Conservation (phyloP, 2,329 filamentous ascomycete genomes). For the Cercospora zeina region DNA sequence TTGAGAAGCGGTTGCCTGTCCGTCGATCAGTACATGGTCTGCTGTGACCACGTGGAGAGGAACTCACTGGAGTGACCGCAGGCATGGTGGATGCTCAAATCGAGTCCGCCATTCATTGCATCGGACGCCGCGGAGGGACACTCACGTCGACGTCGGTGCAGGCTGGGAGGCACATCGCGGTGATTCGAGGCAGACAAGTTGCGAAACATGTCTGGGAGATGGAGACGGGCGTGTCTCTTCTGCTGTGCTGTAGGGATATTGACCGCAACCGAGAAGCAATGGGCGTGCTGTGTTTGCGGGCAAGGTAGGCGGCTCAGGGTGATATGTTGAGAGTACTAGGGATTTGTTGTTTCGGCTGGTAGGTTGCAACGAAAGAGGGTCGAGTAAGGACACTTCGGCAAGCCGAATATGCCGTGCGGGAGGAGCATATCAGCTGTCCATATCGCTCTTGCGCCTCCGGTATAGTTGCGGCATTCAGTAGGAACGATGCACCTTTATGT, state of each 20-base stretch:
- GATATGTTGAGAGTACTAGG: not conserved
- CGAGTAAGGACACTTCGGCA: constrained; percentile 5
- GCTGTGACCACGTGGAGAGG: not conserved
- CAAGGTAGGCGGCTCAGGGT: constrained; percentile 15
- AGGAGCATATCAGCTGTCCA: not conserved
- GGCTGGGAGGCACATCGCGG: constrained; percentile 12
- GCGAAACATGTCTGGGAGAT: constrained; percentile 28
- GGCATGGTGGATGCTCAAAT: constrained; percentile 37
- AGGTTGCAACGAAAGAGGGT: not conserved
- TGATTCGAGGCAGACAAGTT: constrained; percentile 23
- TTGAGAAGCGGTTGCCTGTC: constrained; percentile 36
- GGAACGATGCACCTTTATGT: not conserved
- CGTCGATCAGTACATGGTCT: constrained; percentile 8
- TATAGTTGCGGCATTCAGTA: not conserved
- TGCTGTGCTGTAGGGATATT: constrained; percentile 25
- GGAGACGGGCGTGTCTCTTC: constrained; percentile 17
- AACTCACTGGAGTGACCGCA: constrained; percentile 27
- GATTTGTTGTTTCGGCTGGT: not conserved
- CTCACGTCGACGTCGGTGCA: constrained; percentile 18
- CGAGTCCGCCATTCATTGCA: constrained; percentile 22
- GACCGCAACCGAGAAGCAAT: constrained; percentile 19
- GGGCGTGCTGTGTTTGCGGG: constrained; percentile 13
- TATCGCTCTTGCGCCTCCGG: not conserved
- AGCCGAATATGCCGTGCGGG: constrained; percentile 3
- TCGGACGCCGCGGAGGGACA: constrained; percentile 20